phyloP scores from a whole-genome alignment of 108 stramenopile species.

The Pseudonitzschia multiseries region DNA sequence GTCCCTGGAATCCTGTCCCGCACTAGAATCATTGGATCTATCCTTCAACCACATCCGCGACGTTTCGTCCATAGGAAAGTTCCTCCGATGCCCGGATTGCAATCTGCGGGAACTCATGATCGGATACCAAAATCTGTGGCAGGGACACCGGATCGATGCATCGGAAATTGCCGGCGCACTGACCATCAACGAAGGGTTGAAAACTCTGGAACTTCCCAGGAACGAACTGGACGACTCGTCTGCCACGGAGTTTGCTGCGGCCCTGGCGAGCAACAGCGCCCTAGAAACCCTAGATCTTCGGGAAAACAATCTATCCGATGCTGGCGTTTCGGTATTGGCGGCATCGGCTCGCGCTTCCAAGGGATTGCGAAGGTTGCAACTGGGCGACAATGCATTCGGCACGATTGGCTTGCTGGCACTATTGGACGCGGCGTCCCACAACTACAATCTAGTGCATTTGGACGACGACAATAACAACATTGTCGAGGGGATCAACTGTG shows the following conservation, averaged over 20 bases:
- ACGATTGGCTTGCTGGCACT: slow-evolving; percentile 11
- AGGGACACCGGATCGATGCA: slow-evolving; percentile 12
- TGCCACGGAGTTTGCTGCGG: not conserved
- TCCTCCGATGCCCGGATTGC: not conserved
- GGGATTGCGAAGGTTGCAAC: not conserved
- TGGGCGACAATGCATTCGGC: slow-evolving; percentile 20
- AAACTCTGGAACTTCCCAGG: slow-evolving; percentile 15
- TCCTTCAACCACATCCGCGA: slow-evolving; percentile 14
- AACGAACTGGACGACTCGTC: slow-evolving; percentile 17
- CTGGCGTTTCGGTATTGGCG: slow-evolving; percentile 8
- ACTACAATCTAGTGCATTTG: slow-evolving; percentile 11
- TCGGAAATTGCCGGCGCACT: not conserved
- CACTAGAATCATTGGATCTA: slow-evolving; percentile 12
- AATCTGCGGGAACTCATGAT: not conserved
- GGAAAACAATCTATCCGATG: slow-evolving; percentile 21
- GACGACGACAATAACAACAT: not conserved
- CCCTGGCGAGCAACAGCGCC: not conserved
- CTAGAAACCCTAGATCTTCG: slow-evolving; percentile 18
- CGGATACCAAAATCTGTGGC: slow-evolving; percentile 34
- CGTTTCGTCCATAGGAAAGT: slow-evolving; percentile 6
- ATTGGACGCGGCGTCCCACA: slow-evolving; percentile 13
- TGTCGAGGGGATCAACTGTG: not conserved
- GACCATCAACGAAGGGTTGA: slow-evolving; percentile 1
- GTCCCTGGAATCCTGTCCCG: slow-evolving; percentile 4
- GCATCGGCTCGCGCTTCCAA: not conserved